Evolutionary conservation across 2,329 filamentous ascomycete genomes (phyloP).

Genomic region (Capronia epimyces): DNA sequence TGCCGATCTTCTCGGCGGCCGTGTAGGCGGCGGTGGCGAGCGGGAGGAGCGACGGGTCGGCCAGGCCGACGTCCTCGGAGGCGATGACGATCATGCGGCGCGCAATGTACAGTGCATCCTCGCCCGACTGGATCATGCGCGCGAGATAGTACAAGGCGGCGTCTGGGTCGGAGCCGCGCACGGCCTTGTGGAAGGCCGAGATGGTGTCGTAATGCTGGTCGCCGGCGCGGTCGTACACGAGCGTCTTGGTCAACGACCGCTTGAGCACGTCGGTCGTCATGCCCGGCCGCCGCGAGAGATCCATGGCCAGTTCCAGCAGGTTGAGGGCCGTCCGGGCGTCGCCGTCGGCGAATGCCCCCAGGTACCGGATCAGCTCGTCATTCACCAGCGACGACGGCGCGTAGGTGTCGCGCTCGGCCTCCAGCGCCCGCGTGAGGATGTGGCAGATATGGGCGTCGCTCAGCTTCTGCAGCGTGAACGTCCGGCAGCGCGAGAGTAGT

Average conservation of each 20-base stretch:
- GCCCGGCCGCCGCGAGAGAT: slow-evolving; percentile 53
- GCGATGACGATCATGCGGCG: slow-evolving; percentile 91
- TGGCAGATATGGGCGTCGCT: slow-evolving; percentile 63
- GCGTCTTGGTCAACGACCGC: slow-evolving; percentile 74
- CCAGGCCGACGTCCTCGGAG: slow-evolving; percentile 86
- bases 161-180: slow-evolving; percentile 79
- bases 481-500: slow-evolving; percentile 80
- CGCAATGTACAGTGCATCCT: slow-evolving; percentile 88
- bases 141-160: slow-evolving; percentile 91
- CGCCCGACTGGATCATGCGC: slow-evolving; percentile 90
- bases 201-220: slow-evolving; percentile 98
- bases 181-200: slow-evolving; percentile 92
- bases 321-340: slow-evolving; percentile 92
- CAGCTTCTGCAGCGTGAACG: slow-evolving; percentile 77
- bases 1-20: slow-evolving; percentile 85
- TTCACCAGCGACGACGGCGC: slow-evolving; percentile 58
- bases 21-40: slow-evolving; percentile 82
- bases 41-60: slow-evolving; percentile 75
- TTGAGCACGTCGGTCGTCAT: slow-evolving; percentile 76
- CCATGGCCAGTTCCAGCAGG: slow-evolving; percentile 81
- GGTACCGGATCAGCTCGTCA: slow-evolving; percentile 69
- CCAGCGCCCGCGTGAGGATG: slow-evolving; percentile 72
- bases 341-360: slow-evolving; percentile 81
- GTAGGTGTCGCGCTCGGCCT: slow-evolving; percentile 42
- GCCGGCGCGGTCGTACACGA: slow-evolving; percentile 90